These are phyloP conservation scores for Porcisia hertigi DNA, from an alignment of 208 protist genomes.

Conservation along the genomic window DNA sequence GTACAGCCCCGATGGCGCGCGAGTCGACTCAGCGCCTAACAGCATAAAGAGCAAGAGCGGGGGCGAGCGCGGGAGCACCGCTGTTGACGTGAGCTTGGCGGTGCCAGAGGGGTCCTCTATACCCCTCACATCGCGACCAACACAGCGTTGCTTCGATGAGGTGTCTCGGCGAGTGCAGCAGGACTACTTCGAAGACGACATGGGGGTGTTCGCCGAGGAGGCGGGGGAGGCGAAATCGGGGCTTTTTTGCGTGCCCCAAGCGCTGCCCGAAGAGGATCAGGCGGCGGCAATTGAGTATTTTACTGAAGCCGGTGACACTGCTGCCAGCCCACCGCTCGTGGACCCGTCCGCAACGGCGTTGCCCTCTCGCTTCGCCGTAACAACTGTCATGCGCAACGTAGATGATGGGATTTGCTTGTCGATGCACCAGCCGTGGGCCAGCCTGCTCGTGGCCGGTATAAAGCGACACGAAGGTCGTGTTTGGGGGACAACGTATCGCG, in stretches of 20 bases:
- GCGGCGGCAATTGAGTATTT: conserved; percentile 11
- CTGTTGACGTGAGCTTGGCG: conserved; percentile 7
- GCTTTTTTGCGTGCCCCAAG: conserved; percentile 34
- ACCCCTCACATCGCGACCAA: conserved; percentile 16
- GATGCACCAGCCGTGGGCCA: conserved; percentile 95
- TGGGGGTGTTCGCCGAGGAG: conserved; percentile 52
- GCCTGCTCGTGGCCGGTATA: conserved; percentile 89
- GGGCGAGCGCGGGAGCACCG: conserved; percentile 2
- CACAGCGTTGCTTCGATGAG: conserved; percentile 43
- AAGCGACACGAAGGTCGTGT: conserved; percentile 91
- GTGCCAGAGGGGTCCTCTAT: conserved; percentile 14
- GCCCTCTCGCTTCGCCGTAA: conserved; percentile 43
- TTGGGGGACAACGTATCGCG: conserved; percentile 87
- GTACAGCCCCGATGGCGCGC: conserved; percentile 71
- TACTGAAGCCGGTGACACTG: conserved; percentile 1
- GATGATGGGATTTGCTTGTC: conserved; percentile 89
- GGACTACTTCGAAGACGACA: conserved; percentile 87
- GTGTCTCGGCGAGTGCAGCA: conserved; percentile 85
- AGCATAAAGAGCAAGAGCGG: conserved; percentile 12
- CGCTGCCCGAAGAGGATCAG: conserved; percentile 25
- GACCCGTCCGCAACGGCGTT: conserved; percentile 4
- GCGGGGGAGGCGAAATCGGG: conserved; percentile 16
- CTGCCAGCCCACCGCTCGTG: conserved; percentile 14
- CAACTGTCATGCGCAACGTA: conserved; percentile 54
- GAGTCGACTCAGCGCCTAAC: conserved; percentile 20